phyloP scores from a whole-genome alignment of 306 rosid genomes.

The Prunus padus region DNA sequence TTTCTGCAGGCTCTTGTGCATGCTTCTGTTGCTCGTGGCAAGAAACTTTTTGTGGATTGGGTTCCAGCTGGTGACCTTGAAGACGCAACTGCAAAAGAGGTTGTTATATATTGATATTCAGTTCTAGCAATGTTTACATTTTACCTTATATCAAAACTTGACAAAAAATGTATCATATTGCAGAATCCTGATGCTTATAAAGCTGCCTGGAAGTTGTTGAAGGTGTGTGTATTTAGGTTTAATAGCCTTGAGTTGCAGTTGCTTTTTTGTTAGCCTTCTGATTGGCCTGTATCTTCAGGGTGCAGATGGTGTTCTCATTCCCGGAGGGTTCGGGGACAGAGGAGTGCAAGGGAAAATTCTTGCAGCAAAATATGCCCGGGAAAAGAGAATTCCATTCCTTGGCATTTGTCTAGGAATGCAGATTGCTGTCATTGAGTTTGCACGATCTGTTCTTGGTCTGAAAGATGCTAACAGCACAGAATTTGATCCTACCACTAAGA shows the following conservation, averaged over 20 bases:
- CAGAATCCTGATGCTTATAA: slow-evolving; percentile 48
- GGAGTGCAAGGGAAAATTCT: slow-evolving; percentile 92
- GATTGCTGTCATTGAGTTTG: slow-evolving; percentile 85
- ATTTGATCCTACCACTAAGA: slow-evolving; percentile 65
- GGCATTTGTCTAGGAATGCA: slow-evolving; percentile 97
- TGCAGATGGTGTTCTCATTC: slow-evolving; percentile 84
- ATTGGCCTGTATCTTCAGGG: slow-evolving; percentile 56
- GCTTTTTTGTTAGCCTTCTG: slow-evolving; percentile 13
- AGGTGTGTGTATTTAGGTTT: slow-evolving; percentile 37
- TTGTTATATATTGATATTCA: slow-evolving; percentile 10
- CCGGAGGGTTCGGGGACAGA: slow-evolving; percentile 96
- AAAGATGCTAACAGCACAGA: slow-evolving; percentile 82
- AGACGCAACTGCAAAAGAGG: slow-evolving; percentile 42
- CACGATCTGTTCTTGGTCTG: slow-evolving; percentile 78
- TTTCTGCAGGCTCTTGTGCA: slow-evolving; percentile 47
- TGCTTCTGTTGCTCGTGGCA: slow-evolving; percentile 40
- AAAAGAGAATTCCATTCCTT: slow-evolving; percentile 69
- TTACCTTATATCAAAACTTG: neutral
- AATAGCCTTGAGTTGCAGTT: neutral
- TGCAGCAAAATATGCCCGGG: slow-evolving; percentile 89
- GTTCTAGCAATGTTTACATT: neutral
- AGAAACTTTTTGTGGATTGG: slow-evolving; percentile 47
- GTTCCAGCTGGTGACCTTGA: slow-evolving; percentile 49
- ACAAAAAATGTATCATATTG: slow-evolving; percentile 4
- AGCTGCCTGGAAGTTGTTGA: slow-evolving; percentile 53